Evolutionary conservation across 2,329 filamentous ascomycete genomes (phyloP).

Genomic region (Pseudonectria buxi): DNA sequence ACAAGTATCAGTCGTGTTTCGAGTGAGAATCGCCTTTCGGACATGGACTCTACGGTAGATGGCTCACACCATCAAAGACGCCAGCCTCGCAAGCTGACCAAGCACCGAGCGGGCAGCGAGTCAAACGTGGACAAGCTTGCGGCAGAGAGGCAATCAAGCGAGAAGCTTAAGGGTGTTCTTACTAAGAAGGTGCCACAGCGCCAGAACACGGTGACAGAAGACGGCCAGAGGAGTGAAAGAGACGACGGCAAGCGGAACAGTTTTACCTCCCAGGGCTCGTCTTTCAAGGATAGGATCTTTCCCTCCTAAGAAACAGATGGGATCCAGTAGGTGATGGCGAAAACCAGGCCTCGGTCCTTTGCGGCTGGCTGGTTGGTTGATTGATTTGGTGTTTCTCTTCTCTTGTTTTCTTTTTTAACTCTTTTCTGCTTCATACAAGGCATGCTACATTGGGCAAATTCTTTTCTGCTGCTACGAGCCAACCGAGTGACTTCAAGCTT

Average conservation of each 20-base stretch:
- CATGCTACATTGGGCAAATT: no score
- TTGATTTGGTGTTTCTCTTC: no score
- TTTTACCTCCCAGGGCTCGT: slow-evolving; percentile 17
- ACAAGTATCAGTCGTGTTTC: slow-evolving; percentile 23
- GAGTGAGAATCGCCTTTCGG: slow-evolving; percentile 27
- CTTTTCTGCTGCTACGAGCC: no score
- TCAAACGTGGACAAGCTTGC: slow-evolving; percentile 23
- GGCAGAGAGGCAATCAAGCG: slow-evolving; percentile 10
- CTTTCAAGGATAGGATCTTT: slow-evolving; percentile 20
- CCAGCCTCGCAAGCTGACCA: slow-evolving; percentile 36
- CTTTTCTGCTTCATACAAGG: no score
- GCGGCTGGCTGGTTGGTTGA: no score
- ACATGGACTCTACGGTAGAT: slow-evolving; percentile 20
- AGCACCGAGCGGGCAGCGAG: slow-evolving; percentile 33
- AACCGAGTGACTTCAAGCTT: no score
- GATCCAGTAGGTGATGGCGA: neutral
- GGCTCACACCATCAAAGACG: slow-evolving; percentile 25
- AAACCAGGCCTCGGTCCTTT: no score
- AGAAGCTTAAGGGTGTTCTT: slow-evolving; percentile 26
- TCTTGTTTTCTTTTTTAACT: no score
- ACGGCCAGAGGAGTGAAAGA: slow-evolving; percentile 19
- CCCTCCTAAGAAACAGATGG: slow-evolving; percentile 7
- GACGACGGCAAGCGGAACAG: slow-evolving; percentile 18
- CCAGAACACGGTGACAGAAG: slow-evolving; percentile 22
- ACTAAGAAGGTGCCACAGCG: slow-evolving; percentile 31